These are phyloP conservation scores for Coccinonectria pachysandricola DNA, from an alignment of 2,329 filamentous ascomycete species.

Conservation along the genomic window DNA sequence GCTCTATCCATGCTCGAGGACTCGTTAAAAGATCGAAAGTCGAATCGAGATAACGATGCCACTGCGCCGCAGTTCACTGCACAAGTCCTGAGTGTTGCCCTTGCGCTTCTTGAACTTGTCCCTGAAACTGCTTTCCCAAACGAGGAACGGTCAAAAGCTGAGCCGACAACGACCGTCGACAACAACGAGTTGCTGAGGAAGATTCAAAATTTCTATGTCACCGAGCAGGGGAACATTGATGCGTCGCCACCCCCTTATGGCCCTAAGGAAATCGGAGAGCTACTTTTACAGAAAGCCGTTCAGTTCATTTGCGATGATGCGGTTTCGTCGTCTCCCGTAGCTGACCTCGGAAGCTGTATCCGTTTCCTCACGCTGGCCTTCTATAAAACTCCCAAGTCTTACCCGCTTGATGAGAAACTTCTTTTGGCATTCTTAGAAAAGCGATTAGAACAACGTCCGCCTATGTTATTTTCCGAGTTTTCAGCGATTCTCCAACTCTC, in stretches of 20 bases:
- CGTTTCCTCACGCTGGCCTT: slow-evolving; percentile 50
- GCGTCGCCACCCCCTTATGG: slow-evolving; percentile 49
- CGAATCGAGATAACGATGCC: slow-evolving; percentile 22
- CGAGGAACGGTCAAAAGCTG: slow-evolving; percentile 3
- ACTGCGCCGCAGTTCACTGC: slow-evolving; percentile 22
- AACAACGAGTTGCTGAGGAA: slow-evolving; percentile 45
- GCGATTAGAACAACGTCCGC: slow-evolving; percentile 29
- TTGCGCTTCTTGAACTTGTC: slow-evolving; percentile 50
- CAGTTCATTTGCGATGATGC: slow-evolving; percentile 39
- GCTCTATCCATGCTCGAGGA: slow-evolving; percentile 58
- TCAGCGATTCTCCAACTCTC: slow-evolving; percentile 49
- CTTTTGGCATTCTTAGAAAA: slow-evolving; percentile 41
- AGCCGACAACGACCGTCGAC: slow-evolving; percentile 8
- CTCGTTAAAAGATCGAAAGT: too few species aligned
- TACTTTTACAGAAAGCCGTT: slow-evolving; percentile 52
- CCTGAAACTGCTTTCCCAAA: slow-evolving; percentile 52
- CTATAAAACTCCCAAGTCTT: slow-evolving; percentile 37
- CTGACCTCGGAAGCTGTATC: slow-evolving; percentile 45
- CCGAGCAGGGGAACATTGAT: slow-evolving; percentile 61
- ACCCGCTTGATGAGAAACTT: slow-evolving; percentile 33
- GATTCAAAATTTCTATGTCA: slow-evolving; percentile 57
- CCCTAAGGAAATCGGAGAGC: slow-evolving; percentile 43
- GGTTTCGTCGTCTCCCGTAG: slow-evolving; percentile 27
- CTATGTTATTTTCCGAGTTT: slow-evolving; percentile 43
- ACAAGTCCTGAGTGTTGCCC: slow-evolving; percentile 37